Base-by-base conservation (phyloP, 495 filamentous ascomycete species). In the Sphaerosporella brunnea region DNA sequence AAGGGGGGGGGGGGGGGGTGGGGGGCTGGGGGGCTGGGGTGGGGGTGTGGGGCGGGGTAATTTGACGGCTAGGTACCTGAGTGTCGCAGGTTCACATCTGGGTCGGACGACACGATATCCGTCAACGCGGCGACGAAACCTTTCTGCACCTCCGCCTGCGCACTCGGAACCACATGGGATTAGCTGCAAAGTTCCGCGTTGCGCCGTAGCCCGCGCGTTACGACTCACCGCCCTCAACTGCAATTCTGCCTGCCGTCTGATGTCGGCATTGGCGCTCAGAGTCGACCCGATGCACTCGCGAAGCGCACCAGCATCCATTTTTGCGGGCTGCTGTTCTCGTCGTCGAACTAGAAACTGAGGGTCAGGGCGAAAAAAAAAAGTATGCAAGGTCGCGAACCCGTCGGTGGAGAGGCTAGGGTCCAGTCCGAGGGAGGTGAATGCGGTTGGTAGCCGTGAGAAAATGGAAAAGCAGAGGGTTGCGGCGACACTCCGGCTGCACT, bases 61-160 rank as follows among this genome's bases (percentile, higher is more conserved):
- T 40, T 5, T 5, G 11, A 23, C 40, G 40, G 40, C 21, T 43
- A 54, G 78, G 52, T 80, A 97, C 90, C 79, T 45, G 90, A 90
- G 26, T 93, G 73, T 58, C 85, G 79, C 49, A 94, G 73, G 37
- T 75, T 74, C 59, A 75, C 72, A 53, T 93, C 80, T 65, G 83
- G 80, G 64, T 97, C 92, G 35, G 73, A 72, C 63, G 87, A 79
- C 53, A 96, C 66, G 61, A 97, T 84, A 65, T 93, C 82, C 50
- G 95, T 68, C 45, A 97, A 75, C 49, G 82, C 82, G 64, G 92
- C 84, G 58, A 80, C 79, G 66, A 97, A 95, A 38, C 84, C 84
- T 45, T 84, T 73, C 62, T 86, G 80, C 35, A 78, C 77, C 65
- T 97, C 92, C 62, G 88, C 92, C 90, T 97, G 43, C 23, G 46